Evolutionary conservation across 345 rosid genomes (phyloP).

Genomic region (Euphorbia lathyris): DNA sequence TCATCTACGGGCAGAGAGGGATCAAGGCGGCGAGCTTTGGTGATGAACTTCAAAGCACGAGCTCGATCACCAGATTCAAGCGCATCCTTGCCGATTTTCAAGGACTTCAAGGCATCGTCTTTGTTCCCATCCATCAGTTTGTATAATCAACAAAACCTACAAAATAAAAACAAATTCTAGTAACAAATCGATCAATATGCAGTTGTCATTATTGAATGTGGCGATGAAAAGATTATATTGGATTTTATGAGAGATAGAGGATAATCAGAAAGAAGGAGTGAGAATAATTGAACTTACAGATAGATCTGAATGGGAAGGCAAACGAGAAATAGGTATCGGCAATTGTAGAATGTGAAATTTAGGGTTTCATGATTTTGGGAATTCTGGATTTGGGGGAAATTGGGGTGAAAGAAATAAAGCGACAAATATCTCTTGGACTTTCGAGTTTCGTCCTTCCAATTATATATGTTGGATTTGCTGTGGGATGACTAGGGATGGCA

Average conservation of each 20-base stretch:
- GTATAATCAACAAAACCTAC: neutral
- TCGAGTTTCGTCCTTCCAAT: neutral
- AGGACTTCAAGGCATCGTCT: constrained; percentile 86
- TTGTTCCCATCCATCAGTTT: constrained; percentile 80
- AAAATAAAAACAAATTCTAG: neutral
- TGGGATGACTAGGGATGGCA: too few relatives aligned
- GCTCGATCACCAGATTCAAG: constrained; percentile 66
- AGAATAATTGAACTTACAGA: constrained; percentile 3
- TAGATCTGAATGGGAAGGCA: neutral
- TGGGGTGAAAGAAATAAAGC: neutral
- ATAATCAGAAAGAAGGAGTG: too few relatives aligned
- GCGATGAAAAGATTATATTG: too few relatives aligned
- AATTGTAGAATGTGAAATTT: neutral
- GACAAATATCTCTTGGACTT: neutral
- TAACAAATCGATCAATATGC: neutral
- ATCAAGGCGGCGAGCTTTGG: constrained; percentile 92
- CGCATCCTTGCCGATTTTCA: constrained; percentile 75
- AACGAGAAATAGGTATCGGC: neutral
- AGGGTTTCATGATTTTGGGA: constrained; percentile 14
- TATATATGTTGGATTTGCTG: neutral
- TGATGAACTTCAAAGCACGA: constrained; percentile 74
- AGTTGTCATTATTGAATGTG: neutral
- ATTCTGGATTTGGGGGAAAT: neutral
- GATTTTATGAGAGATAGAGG: neutral
- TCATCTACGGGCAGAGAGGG: constrained; percentile 62